phyloP scores from a whole-genome alignment of 805 yeast genomes.

The Metschnikowia reukaufii region DNA sequence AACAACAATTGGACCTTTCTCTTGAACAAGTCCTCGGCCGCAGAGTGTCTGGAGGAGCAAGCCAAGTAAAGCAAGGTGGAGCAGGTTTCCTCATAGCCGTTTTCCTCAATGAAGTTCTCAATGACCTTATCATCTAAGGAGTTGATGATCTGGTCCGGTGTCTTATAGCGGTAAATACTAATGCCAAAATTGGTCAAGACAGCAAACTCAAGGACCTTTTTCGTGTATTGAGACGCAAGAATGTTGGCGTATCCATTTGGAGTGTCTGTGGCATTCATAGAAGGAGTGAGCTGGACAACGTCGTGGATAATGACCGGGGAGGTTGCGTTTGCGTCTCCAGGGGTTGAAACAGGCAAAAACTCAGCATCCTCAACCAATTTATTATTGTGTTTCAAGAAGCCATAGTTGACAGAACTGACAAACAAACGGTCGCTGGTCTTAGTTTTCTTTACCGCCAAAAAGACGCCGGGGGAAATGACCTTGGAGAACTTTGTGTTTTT shows the following conservation, averaged over 20 bases:
- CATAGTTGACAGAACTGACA: conserved; percentile 82
- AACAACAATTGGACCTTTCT: conserved; percentile 51
- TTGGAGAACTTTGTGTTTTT: conserved; percentile 58
- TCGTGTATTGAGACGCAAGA: conserved; percentile 80
- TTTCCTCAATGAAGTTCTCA: conserved; percentile 67
- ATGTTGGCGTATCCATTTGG: conserved; percentile 85
- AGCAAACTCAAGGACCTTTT: conserved; percentile 69
- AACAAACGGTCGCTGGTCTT: conserved; percentile 53
- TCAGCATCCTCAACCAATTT: conserved; percentile 81
- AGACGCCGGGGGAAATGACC: conserved; percentile 83
- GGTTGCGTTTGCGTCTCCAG: conserved; percentile 19
- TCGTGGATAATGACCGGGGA: conserved; percentile 55
- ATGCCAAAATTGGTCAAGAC: conserved; percentile 79
- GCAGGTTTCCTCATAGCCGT: conserved; percentile 88
- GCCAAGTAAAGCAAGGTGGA: conserved; percentile 84
- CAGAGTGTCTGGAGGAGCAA: conserved; percentile 59
- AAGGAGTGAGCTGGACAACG: conserved; percentile 66
- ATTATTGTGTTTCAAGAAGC: conserved; percentile 70
- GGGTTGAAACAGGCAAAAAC: conserved; percentile 42
- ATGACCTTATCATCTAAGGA: conserved; percentile 65
- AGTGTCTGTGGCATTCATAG: conserved; percentile 67
- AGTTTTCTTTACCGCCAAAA: conserved; percentile 60
- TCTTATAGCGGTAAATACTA: conserved; percentile 70
- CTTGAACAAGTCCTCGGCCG: conserved; percentile 48
- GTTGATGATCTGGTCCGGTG: conserved; percentile 77